phyloP scores from a whole-genome alignment of 345 rosid genomes.

The Eutrema yunnanense region DNA sequence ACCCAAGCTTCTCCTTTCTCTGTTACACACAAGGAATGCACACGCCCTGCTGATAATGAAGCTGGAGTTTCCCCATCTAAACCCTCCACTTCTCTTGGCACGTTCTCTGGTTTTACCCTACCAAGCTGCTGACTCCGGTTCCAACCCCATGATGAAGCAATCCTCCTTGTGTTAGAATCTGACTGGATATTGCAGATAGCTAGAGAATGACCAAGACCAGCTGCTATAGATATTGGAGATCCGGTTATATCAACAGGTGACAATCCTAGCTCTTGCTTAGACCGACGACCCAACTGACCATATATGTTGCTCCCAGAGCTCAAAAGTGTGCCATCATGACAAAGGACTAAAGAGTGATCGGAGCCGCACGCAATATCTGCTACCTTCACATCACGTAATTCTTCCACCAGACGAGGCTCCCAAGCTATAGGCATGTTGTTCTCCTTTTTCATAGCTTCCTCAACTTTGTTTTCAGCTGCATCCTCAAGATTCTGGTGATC shows the following conservation, averaged over 20 bases:
- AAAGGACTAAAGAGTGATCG: slow-evolving; percentile 81
- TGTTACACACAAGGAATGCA: slow-evolving; percentile 60
- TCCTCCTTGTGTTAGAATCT: slow-evolving; percentile 23
- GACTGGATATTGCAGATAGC: slow-evolving; percentile 44
- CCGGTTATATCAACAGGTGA: slow-evolving; percentile 44
- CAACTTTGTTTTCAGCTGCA: slow-evolving; percentile 55
- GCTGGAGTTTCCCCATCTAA: slow-evolving; percentile 43
- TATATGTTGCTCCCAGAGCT: slow-evolving; percentile 79
- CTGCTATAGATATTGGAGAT: slow-evolving; percentile 39
- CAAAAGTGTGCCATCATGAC: slow-evolving; percentile 53
- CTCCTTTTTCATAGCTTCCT: slow-evolving; percentile 72
- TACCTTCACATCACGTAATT: slow-evolving; percentile 41
- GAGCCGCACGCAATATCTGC: slow-evolving; percentile 73
- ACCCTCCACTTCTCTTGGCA: slow-evolving; percentile 48
- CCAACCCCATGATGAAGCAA: slow-evolving; percentile 95
- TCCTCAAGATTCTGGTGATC: slow-evolving; percentile 31
- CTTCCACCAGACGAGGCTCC: slow-evolving; percentile 74
- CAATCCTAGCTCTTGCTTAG: slow-evolving; percentile 51
- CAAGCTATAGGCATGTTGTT: slow-evolving; percentile 76
- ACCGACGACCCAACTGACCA: slow-evolving; percentile 73
- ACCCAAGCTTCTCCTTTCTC: slow-evolving; percentile 66
- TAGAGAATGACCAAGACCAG: slow-evolving; percentile 94
- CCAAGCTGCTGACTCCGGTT: slow-evolving; percentile 76
- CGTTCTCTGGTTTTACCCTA: slow-evolving; percentile 48
- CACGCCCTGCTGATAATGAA: slow-evolving; percentile 68